Conservation (phyloP, 768 basidiomycete genomes). For the Jaapia argillacea region DNA sequence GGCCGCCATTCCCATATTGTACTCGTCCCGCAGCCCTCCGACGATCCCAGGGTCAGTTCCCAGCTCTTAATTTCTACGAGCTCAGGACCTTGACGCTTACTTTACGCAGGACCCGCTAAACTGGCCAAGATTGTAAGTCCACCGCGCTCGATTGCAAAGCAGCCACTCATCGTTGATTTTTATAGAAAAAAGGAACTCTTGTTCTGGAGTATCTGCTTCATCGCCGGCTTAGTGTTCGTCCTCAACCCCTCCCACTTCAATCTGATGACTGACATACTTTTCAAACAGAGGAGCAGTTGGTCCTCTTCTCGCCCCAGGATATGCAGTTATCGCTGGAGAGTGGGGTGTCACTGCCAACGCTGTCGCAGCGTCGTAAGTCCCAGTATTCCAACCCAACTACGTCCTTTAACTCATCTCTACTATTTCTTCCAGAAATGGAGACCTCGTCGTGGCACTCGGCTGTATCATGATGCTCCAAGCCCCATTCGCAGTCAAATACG, state of each 20-base stretch:
- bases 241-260: no score
- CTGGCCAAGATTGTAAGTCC: background rate
- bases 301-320: background rate
- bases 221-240: background rate
- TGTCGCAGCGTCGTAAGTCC: background rate
- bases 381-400: no score
- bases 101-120: background rate
- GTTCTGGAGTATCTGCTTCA: background rate
- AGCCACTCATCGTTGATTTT: no score
- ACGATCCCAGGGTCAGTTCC: conserved; percentile 9
- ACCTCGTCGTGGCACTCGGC: background rate
- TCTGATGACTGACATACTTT: no score
- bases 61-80: background rate
- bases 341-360: background rate
- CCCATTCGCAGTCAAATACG: background rate
- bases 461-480: background rate
- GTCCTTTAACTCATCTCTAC: background rate
- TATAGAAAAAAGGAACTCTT: background rate
- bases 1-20: conserved; percentile 13
- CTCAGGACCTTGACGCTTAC: background rate
- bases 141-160: no score
- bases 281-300: background rate
- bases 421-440: background rate
- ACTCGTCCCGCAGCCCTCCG: conserved; percentile 15
- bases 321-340: background rate